Conservation (phyloP, 2,329 filamentous ascomycete genomes). For the Penicillium expansum region DNA sequence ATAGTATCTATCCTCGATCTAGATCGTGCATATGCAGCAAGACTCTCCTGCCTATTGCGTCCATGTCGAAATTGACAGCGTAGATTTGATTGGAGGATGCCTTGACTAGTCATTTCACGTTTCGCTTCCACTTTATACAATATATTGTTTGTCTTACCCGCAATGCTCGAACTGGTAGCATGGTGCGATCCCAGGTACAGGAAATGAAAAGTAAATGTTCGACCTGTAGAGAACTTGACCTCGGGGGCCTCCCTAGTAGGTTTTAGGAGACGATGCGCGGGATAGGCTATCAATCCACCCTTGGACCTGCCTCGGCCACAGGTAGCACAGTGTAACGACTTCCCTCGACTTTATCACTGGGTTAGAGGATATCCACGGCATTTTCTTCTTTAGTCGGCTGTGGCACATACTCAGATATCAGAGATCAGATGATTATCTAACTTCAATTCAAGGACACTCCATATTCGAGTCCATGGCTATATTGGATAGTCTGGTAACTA, state of each 20-base stretch:
- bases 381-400: not conserved
- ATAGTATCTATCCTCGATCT: not conserved
- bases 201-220: not conserved
- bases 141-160: not conserved
- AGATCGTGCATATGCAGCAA: not conserved
- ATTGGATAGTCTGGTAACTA: not conserved
- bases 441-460: no score
- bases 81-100: not conserved
- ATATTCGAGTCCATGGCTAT: not conserved
- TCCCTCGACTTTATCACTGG: not conserved
- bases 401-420: not conserved
- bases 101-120: not conserved
- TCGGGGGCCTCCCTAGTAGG: not conserved
- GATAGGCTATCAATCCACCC: not conserved
- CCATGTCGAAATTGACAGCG: not conserved
- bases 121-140: not conserved
- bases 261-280: not conserved
- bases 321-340: slow-evolving; percentile 3
- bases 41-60: not conserved
- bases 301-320: not conserved
- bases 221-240: slow-evolving; percentile 1
- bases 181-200: not conserved
- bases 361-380: not conserved
- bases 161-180: not conserved
- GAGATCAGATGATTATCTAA: not conserved